These are phyloP conservation scores for Chenopodium album DNA, from an alignment of 148 eudicot species.

Conservation along the genomic window DNA sequence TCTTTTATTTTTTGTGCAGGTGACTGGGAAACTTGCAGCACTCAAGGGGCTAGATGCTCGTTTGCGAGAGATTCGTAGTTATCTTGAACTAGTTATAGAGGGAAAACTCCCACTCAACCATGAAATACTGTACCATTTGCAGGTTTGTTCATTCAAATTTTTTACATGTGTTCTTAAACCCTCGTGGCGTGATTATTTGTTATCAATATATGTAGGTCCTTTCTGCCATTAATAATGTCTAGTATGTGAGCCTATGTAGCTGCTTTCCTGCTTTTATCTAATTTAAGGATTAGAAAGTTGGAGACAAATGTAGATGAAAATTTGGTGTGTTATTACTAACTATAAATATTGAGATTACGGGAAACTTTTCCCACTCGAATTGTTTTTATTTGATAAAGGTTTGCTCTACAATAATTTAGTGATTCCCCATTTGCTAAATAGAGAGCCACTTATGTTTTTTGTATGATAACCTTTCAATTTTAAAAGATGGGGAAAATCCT, in stretches of 20 bases:
- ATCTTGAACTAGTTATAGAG: conserved; percentile 83
- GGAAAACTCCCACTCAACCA: conserved; percentile 88
- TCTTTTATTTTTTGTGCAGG: conserved; percentile 37
- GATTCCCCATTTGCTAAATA: neutral
- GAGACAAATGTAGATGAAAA: neutral
- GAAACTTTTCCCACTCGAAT: neutral
- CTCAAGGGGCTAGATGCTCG: conserved; percentile 94
- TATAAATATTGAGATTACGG: neutral
- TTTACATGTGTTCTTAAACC: conserved; percentile 29
- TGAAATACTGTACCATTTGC: conserved; percentile 91
- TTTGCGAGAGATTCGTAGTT: conserved; percentile 78
- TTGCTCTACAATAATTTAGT: neutral
- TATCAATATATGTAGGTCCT: neutral
- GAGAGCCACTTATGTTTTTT: neutral
- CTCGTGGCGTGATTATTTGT: neutral
- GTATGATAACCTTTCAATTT: too few species aligned
- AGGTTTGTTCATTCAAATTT: conserved; percentile 41
- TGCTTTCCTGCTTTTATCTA: neutral
- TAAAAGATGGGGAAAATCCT: neutral
- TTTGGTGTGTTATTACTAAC: neutral
- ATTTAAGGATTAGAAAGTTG: neutral
- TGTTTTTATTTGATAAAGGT: neutral
- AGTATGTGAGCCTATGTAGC: neutral
- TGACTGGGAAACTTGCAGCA: conserved; percentile 93
- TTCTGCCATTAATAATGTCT: neutral